These are phyloP conservation scores for Plasmodium coatneyi DNA, from an alignment of 169 alveolate species.

Conservation along the genomic window DNA sequence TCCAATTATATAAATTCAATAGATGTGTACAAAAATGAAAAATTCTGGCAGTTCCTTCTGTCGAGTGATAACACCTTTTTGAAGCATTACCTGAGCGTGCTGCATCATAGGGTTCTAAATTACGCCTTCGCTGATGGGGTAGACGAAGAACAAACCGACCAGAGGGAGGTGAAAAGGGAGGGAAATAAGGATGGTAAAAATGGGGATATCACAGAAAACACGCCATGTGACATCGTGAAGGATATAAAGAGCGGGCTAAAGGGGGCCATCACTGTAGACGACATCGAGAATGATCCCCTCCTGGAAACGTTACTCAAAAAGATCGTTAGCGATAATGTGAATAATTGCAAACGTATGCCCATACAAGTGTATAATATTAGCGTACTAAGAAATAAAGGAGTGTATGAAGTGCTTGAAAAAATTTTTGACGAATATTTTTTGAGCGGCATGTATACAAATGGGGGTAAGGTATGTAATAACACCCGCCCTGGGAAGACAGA, in stretches of 20 bases:
- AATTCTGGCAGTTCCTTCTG: constrained; percentile 34
- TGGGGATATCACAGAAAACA: neutral
- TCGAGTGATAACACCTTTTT: constrained; percentile 44
- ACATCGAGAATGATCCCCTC: constrained; percentile 38
- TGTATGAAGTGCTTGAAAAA: constrained; percentile 39
- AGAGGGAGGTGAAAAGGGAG: constrained; percentile 4
- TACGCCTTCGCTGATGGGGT: neutral
- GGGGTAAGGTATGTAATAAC: neutral
- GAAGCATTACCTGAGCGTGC: constrained; percentile 2
- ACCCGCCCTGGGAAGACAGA: neutral
- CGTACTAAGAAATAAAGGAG: constrained; percentile 61
- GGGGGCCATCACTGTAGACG: constrained; percentile 8
- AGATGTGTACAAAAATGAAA: constrained; percentile 51
- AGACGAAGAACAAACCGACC: neutral
- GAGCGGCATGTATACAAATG: neutral
- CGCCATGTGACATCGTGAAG: neutral
- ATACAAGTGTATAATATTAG: constrained; percentile 58
- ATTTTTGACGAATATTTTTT: constrained; percentile 20
- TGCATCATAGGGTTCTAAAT: constrained; percentile 3
- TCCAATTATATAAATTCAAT: constrained; percentile 49
- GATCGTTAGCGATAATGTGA: constrained; percentile 12
- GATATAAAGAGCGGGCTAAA: constrained; percentile 27
- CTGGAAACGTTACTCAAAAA: constrained; percentile 29
- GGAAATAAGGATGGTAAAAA: neutral
- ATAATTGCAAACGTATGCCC: constrained; percentile 30